phyloP scores from a whole-genome alignment of 345 rosid species.

The Camelina laxa region DNA sequence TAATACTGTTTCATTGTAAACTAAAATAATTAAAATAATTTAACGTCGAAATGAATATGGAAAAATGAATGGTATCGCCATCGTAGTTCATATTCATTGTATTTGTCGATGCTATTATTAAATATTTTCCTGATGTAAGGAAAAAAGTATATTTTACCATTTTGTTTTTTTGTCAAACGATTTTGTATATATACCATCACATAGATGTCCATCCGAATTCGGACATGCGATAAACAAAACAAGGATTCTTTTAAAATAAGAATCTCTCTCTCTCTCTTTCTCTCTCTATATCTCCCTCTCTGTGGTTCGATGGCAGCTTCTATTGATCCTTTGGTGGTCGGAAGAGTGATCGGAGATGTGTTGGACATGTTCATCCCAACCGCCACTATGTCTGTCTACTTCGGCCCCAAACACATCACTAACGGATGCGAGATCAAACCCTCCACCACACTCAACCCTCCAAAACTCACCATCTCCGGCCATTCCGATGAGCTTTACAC shows the following conservation, averaged over 20 bases:
- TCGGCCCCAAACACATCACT: constrained; percentile 71
- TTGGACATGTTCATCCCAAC: constrained; percentile 81
- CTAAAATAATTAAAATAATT: background rate
- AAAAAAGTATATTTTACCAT: too few species aligned
- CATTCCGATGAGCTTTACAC: constrained; percentile 65
- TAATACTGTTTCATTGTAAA: background rate
- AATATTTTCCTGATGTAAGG: background rate
- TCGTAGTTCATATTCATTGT: constrained; percentile 34
- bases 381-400: constrained; percentile 64
- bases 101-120: constrained; percentile 24
- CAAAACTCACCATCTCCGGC: constrained; percentile 70
- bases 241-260: constrained; percentile 11
- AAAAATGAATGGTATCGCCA: background rate
- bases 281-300: background rate
- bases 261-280: constrained; percentile 4
- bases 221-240: constrained; percentile 43
- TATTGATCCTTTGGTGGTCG: constrained; percentile 81
- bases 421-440: constrained; percentile 92
- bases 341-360: constrained; percentile 87
- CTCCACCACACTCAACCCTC: constrained; percentile 59
- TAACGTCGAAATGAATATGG: background rate
- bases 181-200: constrained; percentile 32
- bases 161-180: background rate
- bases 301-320: constrained; percentile 62
- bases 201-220: constrained; percentile 22